Evolutionary conservation across 148 eudicot species (phyloP).

Genomic region (Cornus kousa): DNA sequence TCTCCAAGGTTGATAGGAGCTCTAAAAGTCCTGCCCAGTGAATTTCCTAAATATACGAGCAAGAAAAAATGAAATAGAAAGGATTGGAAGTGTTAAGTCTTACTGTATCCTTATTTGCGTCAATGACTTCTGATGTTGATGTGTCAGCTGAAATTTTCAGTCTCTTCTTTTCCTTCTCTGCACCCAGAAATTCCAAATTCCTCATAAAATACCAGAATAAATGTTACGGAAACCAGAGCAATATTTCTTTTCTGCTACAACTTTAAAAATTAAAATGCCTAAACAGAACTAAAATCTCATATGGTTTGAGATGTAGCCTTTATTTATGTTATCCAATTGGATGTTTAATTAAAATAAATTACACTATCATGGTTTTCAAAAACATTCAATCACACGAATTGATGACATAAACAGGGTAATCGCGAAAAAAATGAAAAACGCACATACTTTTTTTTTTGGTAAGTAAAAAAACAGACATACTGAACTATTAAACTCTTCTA

Average conservation of each 20-base stretch:
- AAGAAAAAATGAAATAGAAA: neutral
- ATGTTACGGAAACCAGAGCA: conserved; percentile 13
- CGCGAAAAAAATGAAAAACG: no score
- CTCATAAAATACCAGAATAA: neutral
- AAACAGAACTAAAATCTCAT: neutral
- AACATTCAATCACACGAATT: neutral
- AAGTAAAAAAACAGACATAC: neutral
- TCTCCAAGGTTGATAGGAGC: neutral
- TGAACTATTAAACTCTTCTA: neutral
- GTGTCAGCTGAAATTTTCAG: conserved; percentile 16
- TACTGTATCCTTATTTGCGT: conserved; percentile 34
- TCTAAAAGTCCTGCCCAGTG: neutral
- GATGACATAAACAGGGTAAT: neutral
- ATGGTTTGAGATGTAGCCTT: neutral
- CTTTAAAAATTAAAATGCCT: neutral
- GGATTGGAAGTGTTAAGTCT: neutral
- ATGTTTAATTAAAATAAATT: no score
- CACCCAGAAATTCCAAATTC: conserved; percentile 4
- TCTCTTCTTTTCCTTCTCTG: conserved; percentile 28
- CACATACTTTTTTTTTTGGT: neutral
- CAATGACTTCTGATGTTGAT: conserved; percentile 38
- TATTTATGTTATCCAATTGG: neutral
- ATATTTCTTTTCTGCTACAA: neutral
- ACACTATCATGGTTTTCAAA: no score
- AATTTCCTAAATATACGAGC: neutral